Percentiles rank a stretch among this genome's conserved stretches.
phyloP scores from a whole-genome alignment of 1,139 yeast genomes.

The Candida tetrigidarum region DNA sequence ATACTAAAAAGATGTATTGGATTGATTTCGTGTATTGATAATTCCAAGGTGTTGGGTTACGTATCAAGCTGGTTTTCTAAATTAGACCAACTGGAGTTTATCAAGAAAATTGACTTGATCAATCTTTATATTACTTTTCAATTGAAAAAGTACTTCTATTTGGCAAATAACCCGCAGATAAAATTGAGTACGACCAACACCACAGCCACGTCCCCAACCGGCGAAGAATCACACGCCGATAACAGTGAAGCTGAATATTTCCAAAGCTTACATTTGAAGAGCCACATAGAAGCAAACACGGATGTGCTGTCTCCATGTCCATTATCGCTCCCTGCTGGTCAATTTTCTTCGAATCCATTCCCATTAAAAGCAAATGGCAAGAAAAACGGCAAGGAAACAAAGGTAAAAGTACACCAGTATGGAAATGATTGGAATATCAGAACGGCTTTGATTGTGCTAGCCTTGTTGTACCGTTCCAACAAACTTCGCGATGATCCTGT shows the following conservation, averaged over 20 bases:
- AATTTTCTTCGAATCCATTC: constrained; percentile 12
- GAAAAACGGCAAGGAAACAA: constrained; percentile 36
- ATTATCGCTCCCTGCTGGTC: constrained; percentile 15
- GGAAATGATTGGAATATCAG: constrained; percentile 82
- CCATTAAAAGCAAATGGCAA: constrained; percentile 18
- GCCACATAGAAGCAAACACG: constrained; percentile 19
- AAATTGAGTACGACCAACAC: constrained; percentile 22
- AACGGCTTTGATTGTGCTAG: constrained; percentile 64
- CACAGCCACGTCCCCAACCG: too few relatives aligned
- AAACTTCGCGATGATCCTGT: constrained; percentile 37
- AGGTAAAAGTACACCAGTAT: constrained; percentile 64
- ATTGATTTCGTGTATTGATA: constrained; percentile 55
- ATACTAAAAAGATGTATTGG: constrained; percentile 71
- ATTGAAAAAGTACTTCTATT: constrained; percentile 43
- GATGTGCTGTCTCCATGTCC: constrained; percentile 9
- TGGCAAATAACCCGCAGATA: constrained; percentile 38
- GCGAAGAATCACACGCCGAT: constrained; percentile 4
- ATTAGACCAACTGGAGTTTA: constrained; percentile 42
- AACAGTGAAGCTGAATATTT: constrained; percentile 25
- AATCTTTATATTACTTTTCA: constrained; percentile 72
- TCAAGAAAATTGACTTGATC: constrained; percentile 53
- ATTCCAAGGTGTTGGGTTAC: constrained; percentile 41
- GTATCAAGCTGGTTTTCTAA: constrained; percentile 64
- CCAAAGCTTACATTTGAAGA: constrained; percentile 16
- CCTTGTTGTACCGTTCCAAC: constrained; percentile 61